Conservation (phyloP, 306 rosid genomes). For the Biancaea sappan region DNA sequence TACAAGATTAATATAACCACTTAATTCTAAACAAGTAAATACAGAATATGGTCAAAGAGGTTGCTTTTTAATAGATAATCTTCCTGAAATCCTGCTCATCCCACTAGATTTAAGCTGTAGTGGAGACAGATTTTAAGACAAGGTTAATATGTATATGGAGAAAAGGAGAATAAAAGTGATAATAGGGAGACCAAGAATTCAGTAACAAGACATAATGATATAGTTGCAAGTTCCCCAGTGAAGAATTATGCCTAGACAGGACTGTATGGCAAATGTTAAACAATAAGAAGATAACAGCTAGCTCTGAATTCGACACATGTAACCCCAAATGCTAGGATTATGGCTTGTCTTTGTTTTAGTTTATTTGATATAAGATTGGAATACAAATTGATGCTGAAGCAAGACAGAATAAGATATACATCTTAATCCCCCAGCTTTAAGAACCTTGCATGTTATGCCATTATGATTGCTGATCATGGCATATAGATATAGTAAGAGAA, state of each 20-base stretch:
- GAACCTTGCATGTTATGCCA: constrained; percentile 13
- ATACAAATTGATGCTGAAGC: constrained; percentile 11
- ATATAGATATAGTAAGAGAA: constrained; percentile 19
- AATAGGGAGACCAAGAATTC: neutral
- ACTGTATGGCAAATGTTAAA: constrained; percentile 6
- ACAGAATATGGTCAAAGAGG: constrained; percentile 2
- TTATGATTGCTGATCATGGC: constrained; percentile 5
- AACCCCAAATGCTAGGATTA: constrained; percentile 14
- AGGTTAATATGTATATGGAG: constrained; percentile 14
- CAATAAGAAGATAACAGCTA: neutral
- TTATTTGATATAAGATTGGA: neutral
- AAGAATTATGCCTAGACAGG: constrained; percentile 12
- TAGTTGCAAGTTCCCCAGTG: constrained; percentile 2
- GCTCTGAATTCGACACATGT: neutral
- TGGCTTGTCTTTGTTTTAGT: neutral
- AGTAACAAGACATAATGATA: neutral
- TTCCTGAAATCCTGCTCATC: neutral
- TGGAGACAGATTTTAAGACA: constrained; percentile 1
- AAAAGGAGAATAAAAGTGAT: neutral
- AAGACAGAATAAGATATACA: constrained; percentile 18
- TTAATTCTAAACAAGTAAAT: neutral
- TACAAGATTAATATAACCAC: neutral
- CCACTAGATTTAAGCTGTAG: neutral
- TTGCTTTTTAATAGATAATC: neutral
- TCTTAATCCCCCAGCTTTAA: constrained; percentile 7